A percentile compares a stretch with the other conserved stretches of the same genome.
phyloP scores from a whole-genome alignment of 1,139 yeast species.

The Blastobotrys proliferans region DNA sequence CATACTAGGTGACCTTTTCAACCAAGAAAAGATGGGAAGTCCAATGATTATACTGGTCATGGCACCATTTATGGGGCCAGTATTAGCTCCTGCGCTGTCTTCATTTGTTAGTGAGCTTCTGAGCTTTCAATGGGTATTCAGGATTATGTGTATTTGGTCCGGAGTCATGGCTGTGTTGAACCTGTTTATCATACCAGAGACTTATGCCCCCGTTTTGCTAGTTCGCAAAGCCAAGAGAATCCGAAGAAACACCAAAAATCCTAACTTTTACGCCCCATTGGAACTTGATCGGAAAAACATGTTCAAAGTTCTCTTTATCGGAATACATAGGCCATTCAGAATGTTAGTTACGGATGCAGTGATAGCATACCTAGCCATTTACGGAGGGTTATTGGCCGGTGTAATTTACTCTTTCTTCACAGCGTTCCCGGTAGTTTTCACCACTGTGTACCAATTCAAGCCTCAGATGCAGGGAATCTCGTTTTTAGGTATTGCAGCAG shows the following conservation, averaged over 20 bases:
- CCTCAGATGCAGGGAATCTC: conserved; percentile 15
- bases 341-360: conserved; percentile 8
- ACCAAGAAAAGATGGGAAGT: conserved; percentile 55
- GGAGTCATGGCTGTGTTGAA: conserved; percentile 49
- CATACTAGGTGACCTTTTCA: conserved; percentile 68
- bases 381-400: conserved; percentile 43
- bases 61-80: conserved; percentile 64
- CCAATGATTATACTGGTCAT: conserved; percentile 62
- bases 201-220: conserved; percentile 57
- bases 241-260: conserved; percentile 29
- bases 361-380: conserved; percentile 9
- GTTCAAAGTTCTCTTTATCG: conserved; percentile 1
- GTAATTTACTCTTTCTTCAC: conserved; percentile 60
- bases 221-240: conserved; percentile 49
- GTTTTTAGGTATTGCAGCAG: conserved; percentile 32
- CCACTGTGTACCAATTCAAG: conserved; percentile 44
- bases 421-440: conserved; percentile 56
- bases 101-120: conserved; percentile 47
- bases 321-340: conserved; percentile 7
- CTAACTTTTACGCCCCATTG: conserved; percentile 11
- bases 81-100: conserved; percentile 57
- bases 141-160: conserved; percentile 61
- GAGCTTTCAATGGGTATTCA: conserved; percentile 48
- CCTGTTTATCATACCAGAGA: conserved; percentile 53
- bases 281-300: conserved; percentile 2